phyloP scores from a whole-genome alignment of 371 early-diverging fungal species.

The Haplosporangium sp. region DNA sequence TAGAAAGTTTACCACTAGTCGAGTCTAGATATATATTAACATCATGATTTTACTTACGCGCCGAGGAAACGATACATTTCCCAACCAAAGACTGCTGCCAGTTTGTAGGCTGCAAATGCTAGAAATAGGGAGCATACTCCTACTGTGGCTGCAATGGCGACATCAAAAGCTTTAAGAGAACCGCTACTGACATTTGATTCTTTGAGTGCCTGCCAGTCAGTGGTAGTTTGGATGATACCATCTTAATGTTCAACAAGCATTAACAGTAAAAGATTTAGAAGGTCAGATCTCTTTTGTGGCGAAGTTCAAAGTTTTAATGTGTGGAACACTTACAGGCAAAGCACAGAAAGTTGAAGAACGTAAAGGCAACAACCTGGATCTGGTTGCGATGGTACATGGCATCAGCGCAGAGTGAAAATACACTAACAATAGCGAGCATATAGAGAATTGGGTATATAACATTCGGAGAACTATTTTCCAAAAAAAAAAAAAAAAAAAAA shows the following conservation, averaged over 20 bases:
- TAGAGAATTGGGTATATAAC: conserved; percentile 48
- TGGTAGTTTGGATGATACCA: conserved; percentile 38
- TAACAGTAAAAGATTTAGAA: not conserved
- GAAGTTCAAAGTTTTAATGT: not conserved
- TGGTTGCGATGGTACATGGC: conserved; percentile 52
- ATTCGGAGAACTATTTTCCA: conserved; percentile 31
- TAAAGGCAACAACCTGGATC: conserved; percentile 53
- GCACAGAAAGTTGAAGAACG: conserved; percentile 44
- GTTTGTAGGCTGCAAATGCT: conserved; percentile 29
- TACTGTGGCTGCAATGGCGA: conserved; percentile 43
- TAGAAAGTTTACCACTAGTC: not conserved
- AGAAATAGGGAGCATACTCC: conserved; percentile 41
- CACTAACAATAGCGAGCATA: conserved; percentile 38
- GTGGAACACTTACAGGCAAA: conserved; percentile 30
- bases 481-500: not conserved
- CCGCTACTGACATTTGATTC: not conserved
- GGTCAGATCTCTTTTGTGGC: not conserved
- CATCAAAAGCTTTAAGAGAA: conserved; percentile 22
- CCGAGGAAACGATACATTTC: conserved; percentile 51
- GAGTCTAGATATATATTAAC: too few relatives aligned
- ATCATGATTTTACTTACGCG: conserved; percentile 39
- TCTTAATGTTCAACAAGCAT: conserved; percentile 17
- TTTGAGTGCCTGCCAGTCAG: conserved; percentile 24
- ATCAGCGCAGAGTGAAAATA: conserved; percentile 44
- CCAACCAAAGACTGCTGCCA: conserved; percentile 49